These are phyloP conservation scores for Zelonia costaricensis DNA, from an alignment of 208 protist genomes.

Conservation along the genomic window DNA sequence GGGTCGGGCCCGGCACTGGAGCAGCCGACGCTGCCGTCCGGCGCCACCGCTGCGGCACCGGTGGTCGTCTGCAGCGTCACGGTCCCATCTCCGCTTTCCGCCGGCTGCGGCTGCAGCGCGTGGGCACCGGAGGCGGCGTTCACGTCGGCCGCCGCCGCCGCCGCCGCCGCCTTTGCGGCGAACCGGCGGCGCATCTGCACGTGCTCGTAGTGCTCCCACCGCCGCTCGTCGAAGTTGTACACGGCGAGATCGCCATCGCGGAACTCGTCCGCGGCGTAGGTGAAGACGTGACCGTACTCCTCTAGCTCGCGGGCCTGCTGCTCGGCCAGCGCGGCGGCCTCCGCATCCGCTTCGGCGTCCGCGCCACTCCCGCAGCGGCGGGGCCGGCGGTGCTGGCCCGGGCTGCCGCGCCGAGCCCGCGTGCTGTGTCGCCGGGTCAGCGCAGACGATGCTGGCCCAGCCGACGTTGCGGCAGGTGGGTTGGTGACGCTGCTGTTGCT, in stretches of 20 bases:
- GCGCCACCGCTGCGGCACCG: not conserved
- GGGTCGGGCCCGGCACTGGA: slow-evolving; percentile 16
- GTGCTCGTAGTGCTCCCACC: slow-evolving; percentile 59
- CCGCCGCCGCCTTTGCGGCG: slow-evolving; percentile 9
- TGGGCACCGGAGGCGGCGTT: not conserved
- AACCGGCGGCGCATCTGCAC: slow-evolving; percentile 41
- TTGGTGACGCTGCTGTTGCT: not conserved
- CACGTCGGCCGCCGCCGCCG: not conserved
- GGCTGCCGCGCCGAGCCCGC: no score
- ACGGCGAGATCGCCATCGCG: slow-evolving; percentile 54
- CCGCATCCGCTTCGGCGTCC: no score
- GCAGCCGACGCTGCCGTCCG: slow-evolving; percentile 1
- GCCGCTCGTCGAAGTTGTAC: slow-evolving; percentile 35
- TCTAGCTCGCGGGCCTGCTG: slow-evolving; percentile 27
- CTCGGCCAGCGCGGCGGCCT: slow-evolving; percentile 11
- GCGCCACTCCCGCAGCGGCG: no score
- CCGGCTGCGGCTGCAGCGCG: slow-evolving; percentile 19
- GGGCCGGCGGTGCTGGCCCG: no score
- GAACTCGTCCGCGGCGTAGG: slow-evolving; percentile 53
- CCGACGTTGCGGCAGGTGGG: no score
- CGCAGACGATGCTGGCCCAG: no score
- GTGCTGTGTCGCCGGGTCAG: no score
- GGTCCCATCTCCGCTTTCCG: no score
- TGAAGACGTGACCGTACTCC: slow-evolving; percentile 31
- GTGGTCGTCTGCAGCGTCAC: not conserved